These are phyloP conservation scores for Pezicula rhizophila DNA, from an alignment of 2,329 filamentous ascomycete species.

Conservation along the genomic window DNA sequence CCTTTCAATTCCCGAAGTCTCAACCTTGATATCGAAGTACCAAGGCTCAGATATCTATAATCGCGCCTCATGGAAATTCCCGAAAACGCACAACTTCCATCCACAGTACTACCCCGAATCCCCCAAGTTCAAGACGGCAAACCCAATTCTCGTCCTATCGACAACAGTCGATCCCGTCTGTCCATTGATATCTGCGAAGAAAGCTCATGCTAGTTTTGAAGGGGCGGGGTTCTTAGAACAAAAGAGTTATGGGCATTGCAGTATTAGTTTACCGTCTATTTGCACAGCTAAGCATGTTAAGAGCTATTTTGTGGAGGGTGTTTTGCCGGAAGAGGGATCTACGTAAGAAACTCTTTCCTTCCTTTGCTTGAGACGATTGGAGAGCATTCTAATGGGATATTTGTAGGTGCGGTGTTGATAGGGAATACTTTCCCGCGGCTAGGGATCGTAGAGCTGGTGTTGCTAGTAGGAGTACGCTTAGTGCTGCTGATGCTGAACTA, in stretches of 20 bases:
- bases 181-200: slow-evolving; percentile 15
- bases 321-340: slow-evolving; percentile 10
- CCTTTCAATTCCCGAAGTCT: background rate
- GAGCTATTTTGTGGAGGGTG: slow-evolving; percentile 17
- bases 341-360: slow-evolving; percentile 6
- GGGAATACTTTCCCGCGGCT: slow-evolving; percentile 10
- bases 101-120: slow-evolving; percentile 12
- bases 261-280: slow-evolving; percentile 16
- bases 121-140: slow-evolving; percentile 13
- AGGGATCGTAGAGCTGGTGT: background rate
- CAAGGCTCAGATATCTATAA: slow-evolving; percentile 8
- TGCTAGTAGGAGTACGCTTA: background rate
- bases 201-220: slow-evolving; percentile 18
- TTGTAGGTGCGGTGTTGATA: slow-evolving; percentile 10
- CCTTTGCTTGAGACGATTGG: background rate
- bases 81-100: slow-evolving; percentile 11
- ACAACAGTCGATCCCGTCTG: slow-evolving; percentile 20
- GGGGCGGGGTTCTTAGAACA: slow-evolving; percentile 20
- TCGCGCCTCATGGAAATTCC: slow-evolving; percentile 9
- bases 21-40: slow-evolving; percentile 9
- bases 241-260: slow-evolving; percentile 20
- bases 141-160: slow-evolving; percentile 19
- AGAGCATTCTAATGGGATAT: background rate
- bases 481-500: slow-evolving; percentile 7
- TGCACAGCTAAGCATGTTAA: slow-evolving; percentile 17